phyloP scores from a whole-genome alignment of 2,329 filamentous ascomycete species.

The Tolypocladium paradoxum region DNA sequence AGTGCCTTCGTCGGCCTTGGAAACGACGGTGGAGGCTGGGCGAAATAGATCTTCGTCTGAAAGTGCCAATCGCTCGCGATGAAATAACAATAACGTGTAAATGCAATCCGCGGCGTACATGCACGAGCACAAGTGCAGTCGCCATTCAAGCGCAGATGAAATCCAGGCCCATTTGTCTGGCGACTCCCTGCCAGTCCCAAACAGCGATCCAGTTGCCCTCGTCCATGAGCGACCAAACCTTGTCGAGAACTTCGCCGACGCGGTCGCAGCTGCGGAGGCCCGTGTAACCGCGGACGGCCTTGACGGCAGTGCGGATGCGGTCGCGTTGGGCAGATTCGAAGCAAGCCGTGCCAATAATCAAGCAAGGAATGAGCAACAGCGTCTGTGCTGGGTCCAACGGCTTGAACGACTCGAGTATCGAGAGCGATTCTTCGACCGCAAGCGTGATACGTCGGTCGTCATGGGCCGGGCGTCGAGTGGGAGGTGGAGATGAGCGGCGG shows the following conservation, averaged over 20 bases:
- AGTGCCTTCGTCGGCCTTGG: background rate
- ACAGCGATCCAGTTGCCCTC: slow-evolving; percentile 44
- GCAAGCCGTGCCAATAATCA: slow-evolving; percentile 50
- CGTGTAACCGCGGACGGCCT: slow-evolving; percentile 44
- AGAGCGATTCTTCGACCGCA: slow-evolving; percentile 46
- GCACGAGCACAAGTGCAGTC: background rate
- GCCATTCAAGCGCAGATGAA: slow-evolving; percentile 36
- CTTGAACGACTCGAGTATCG: slow-evolving; percentile 42
- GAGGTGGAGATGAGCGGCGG: slow-evolving; percentile 30
- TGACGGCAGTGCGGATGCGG: slow-evolving; percentile 38
- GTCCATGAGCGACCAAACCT: slow-evolving; percentile 50
- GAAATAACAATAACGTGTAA: background rate
- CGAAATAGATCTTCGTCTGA: background rate
- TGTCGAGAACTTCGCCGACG: slow-evolving; percentile 41
- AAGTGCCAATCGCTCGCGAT: background rate
- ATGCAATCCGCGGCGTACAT: background rate
- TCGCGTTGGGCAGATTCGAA: slow-evolving; percentile 42
- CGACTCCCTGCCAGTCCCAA: slow-evolving; percentile 55
- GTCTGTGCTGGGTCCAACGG: slow-evolving; percentile 49
- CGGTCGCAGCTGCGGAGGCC: slow-evolving; percentile 48
- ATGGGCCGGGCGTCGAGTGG: slow-evolving; percentile 34
- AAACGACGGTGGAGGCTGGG: background rate
- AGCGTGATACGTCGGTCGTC: slow-evolving; percentile 40
- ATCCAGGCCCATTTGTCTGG: slow-evolving; percentile 40
- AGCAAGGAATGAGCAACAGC: slow-evolving; percentile 47